A percentile compares a stretch with the other conserved stretches of the same genome.
phyloP scores from a whole-genome alignment of 2,329 filamentous ascomycete species.

The Aspergillus eucalypticola region DNA sequence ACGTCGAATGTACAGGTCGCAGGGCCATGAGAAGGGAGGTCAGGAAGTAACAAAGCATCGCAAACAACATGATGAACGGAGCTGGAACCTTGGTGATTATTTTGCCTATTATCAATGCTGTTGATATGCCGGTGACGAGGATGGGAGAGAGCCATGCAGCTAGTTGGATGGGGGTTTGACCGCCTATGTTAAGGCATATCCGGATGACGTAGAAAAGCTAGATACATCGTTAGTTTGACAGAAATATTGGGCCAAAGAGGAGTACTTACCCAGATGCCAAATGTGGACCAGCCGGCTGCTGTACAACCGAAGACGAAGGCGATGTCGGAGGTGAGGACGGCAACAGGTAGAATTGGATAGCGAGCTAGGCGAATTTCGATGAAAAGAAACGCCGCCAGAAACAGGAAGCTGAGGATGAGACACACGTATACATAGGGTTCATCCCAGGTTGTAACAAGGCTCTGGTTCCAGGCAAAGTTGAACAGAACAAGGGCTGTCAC shows the following conservation, averaged over 20 bases:
- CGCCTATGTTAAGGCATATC: constrained; percentile 3
- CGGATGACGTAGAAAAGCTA: constrained; percentile 4
- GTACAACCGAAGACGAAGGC: constrained; percentile 59
- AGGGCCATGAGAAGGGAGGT: neutral
- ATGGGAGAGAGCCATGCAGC: constrained; percentile 16
- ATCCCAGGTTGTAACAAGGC: constrained; percentile 59
- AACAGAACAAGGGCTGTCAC: constrained; percentile 60
- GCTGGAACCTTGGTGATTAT: constrained; percentile 16
- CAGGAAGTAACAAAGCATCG: constrained; percentile 12
- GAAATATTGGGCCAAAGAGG: constrained; percentile 40
- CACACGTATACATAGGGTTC: constrained; percentile 56
- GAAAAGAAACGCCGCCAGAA: constrained; percentile 57
- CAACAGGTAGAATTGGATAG: constrained; percentile 59
- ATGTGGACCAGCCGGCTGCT: constrained; percentile 56
- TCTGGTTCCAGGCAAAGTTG: constrained; percentile 69
- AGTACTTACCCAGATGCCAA: constrained; percentile 51
- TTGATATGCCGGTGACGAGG: constrained; percentile 12
- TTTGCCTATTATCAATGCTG: constrained; percentile 16
- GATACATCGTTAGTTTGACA: constrained; percentile 28
- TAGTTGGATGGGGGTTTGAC: neutral
- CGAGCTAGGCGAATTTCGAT: constrained; percentile 46
- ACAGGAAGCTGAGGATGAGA: constrained; percentile 58
- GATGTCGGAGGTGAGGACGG: constrained; percentile 50
- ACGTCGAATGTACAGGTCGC: constrained; percentile 13
- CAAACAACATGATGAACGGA: constrained; percentile 17